Evolutionary conservation across 2,329 filamentous ascomycete species (phyloP), one percentile per base, ranked within the genome.

Genomic region (Orbilia quercus): DNA sequence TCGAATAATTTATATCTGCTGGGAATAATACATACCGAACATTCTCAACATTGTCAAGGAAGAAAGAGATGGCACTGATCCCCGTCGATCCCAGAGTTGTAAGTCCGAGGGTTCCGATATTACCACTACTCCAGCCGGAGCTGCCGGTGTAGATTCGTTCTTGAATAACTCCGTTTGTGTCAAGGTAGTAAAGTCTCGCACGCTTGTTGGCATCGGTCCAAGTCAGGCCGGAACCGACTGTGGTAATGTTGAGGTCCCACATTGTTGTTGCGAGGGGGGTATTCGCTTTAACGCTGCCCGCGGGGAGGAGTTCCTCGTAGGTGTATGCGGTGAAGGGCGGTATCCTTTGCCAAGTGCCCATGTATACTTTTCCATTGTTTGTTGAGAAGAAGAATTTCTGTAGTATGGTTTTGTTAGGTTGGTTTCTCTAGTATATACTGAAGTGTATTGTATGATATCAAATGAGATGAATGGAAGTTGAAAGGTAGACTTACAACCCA

Each of bases 361-460:
- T 69, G 36, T 60, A 69, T 11, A 69, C 25, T 45, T 69, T 69
- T 16, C 64, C 54, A 54, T 69, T 69, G n/a, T 60, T 45, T 11
- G 64, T 69, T 2, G 64, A 34, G 31, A 69, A 69, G 54, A 69
- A 69, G 64, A 69, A 69, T 51, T 59, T 69, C 64, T 69, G 23
- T 31, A 42, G 20, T 16, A 20, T 1, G 28, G n/a, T 31, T 23
- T 18, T n/a, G n/a, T 50, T 36, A 7, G 7, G 36, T 31, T 31
- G n/a, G n/a, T 9, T 31, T 5, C 28, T 31, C 28, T 31, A 31
- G 9, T 31, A 31, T 31, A 9, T 44, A 18, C 47, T 16, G 14
- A 1, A 5, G 48, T 50, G 1, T 5, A 40, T 16, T 28, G 53
- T 5, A 7, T 3, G 36, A 16, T 40, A 40, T 40, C 36, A 16